A percentile compares a stretch with the other conserved stretches of the same genome.
Conservation (phyloP, 306 rosid genomes). For the Trifolium pratense region DNA sequence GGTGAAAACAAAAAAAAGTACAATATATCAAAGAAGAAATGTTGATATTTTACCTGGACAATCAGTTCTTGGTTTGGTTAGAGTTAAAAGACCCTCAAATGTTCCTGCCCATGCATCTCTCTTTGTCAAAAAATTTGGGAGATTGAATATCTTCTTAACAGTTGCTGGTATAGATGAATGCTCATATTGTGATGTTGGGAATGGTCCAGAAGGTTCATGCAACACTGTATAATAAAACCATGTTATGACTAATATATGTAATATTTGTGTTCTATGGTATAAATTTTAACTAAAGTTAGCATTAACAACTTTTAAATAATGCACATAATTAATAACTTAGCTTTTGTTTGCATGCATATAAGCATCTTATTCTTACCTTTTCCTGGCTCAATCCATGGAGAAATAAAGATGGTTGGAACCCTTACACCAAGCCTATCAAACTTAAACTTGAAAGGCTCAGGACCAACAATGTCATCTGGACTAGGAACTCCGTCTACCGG, state of each 20-base stretch:
- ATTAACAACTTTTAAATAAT: neutral
- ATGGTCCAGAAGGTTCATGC: constrained; percentile 41
- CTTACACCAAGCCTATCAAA: constrained; percentile 44
- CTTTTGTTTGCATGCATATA: neutral
- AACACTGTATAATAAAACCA: constrained; percentile 24
- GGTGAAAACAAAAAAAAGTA: no score
- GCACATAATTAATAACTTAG: no score
- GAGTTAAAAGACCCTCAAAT: constrained; percentile 32
- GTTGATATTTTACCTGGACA: constrained; percentile 46
- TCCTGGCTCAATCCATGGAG: constrained; percentile 38
- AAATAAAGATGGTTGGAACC: constrained; percentile 40
- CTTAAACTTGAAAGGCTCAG: constrained; percentile 32
- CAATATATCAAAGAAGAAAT: no score
- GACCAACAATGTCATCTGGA: constrained; percentile 34
- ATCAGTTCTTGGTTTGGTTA: constrained; percentile 22
- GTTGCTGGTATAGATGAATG: constrained; percentile 45
- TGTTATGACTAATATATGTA: neutral
- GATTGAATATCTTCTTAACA: constrained; percentile 40
- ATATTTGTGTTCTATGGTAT: no score
- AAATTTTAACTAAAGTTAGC: neutral
- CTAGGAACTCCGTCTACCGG: constrained; percentile 38
- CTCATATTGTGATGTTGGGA: constrained; percentile 42
- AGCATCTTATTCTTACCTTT: constrained; percentile 24
- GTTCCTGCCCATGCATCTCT: constrained; percentile 45
- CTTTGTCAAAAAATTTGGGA: constrained; percentile 37